Conservation (phyloP, 2,329 filamentous ascomycete species). For the Leptographium wingfieldii region DNA sequence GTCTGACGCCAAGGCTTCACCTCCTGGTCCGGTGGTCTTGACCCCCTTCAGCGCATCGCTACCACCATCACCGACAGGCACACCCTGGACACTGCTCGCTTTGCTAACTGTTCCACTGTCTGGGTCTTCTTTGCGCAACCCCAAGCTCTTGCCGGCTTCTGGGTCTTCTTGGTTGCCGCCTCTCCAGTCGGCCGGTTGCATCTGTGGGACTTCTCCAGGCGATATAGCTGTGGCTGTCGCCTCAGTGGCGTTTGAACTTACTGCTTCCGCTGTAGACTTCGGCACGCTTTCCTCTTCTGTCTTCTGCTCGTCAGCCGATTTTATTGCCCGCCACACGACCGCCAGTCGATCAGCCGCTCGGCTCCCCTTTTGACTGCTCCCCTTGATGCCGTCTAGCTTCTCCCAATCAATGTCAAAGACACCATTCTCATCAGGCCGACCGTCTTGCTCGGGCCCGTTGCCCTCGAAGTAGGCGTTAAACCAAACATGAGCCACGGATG, state of each 20-base stretch:
- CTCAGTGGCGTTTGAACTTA: slow-evolving; percentile 4
- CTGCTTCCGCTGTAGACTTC: background rate
- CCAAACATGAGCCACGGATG: slow-evolving; percentile 89
- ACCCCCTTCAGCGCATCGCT: slow-evolving; percentile 13
- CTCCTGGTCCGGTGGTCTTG: slow-evolving; percentile 18
- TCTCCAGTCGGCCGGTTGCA: slow-evolving; percentile 61
- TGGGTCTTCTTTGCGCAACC: slow-evolving; percentile 51
- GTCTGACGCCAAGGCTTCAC: slow-evolving; percentile 9
- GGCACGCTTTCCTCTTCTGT: slow-evolving; percentile 8
- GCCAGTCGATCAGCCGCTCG: slow-evolving; percentile 69
- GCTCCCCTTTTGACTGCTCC: slow-evolving; percentile 69
- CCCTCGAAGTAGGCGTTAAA: slow-evolving; percentile 94
- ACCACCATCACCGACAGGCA: slow-evolving; percentile 11
- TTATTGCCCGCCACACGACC: slow-evolving; percentile 62
- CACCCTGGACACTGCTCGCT: slow-evolving; percentile 53
- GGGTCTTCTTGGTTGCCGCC: slow-evolving; percentile 38
- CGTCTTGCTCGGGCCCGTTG: slow-evolving; percentile 54
- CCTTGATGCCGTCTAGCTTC: slow-evolving; percentile 87
- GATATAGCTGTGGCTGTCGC: slow-evolving; percentile 18
- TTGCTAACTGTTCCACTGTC: slow-evolving; percentile 56
- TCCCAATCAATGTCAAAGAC: slow-evolving; percentile 48
- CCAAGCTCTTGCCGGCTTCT: slow-evolving; percentile 49
- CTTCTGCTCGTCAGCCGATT: slow-evolving; percentile 1
- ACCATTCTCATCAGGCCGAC: slow-evolving; percentile 53
- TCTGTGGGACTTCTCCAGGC: slow-evolving; percentile 58